Conservation (phyloP, 106 monocot species). For the Acanthochlamys bracteata region DNA sequence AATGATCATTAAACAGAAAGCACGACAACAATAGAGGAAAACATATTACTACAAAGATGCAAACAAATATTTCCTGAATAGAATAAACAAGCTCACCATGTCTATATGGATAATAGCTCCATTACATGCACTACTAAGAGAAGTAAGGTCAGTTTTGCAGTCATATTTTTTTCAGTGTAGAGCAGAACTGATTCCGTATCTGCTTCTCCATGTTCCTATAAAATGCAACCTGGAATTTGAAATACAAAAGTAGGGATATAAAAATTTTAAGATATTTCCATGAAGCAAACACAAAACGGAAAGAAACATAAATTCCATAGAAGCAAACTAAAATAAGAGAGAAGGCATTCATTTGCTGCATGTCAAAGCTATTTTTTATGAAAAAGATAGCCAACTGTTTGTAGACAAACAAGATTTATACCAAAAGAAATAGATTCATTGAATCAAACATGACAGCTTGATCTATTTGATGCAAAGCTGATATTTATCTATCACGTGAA, state of each 20-base stretch:
- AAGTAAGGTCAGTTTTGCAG: constrained; percentile 12
- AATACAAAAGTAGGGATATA: constrained; percentile 7
- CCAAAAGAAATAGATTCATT: too few species aligned
- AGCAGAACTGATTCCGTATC: constrained; percentile 64
- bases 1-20: neutral
- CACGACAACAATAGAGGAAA: neutral
- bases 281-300: neutral
- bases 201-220: constrained; percentile 95
- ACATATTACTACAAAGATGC: neutral
- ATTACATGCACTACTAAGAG: constrained; percentile 5
- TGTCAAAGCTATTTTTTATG: too few species aligned
- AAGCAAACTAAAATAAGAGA: neutral
- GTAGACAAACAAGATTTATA: too few species aligned
- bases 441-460: too few species aligned
- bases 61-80: neutral
- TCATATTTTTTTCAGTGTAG: constrained; percentile 13
- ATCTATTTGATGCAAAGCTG: too few species aligned
- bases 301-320: neutral
- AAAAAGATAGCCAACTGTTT: too few species aligned
- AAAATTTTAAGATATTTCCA: neutral
- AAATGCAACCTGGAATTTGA: constrained; percentile 87
- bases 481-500: too few species aligned
- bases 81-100: constrained; percentile 56
- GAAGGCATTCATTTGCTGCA: too few species aligned
- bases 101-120: constrained; percentile 71